Evolutionary conservation across 2,329 filamentous ascomycete species (phyloP).

Genomic region (Shiraia sp.): DNA sequence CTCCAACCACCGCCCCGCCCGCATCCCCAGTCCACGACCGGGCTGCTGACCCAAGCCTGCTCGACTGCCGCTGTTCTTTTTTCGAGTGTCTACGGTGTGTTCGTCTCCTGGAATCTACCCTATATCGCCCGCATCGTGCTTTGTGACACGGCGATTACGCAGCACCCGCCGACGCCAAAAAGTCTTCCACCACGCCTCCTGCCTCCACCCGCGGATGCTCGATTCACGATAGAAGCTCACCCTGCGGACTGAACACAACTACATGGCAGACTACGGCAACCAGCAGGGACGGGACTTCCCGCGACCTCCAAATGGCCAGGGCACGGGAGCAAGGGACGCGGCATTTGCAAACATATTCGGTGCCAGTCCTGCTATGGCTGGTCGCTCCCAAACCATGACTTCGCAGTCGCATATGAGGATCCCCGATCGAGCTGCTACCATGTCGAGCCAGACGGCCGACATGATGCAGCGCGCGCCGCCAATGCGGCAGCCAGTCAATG

Average conservation of each 20-base stretch:
- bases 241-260: conserved; percentile 21
- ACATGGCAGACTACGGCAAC: conserved; percentile 67
- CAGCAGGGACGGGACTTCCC: conserved; percentile 65
- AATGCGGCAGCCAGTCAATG: conserved; percentile 55
- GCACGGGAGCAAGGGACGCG: conserved; percentile 77
- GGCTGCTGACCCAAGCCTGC: no score
- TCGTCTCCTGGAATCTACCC: conserved; percentile 5
- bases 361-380: conserved; percentile 71
- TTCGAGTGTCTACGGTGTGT: background rate
- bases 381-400: conserved; percentile 94
- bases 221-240: conserved; percentile 10
- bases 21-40: no score
- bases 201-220: conserved; percentile 33
- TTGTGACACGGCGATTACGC: conserved; percentile 7
- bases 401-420: conserved; percentile 68
- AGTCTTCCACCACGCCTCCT: conserved; percentile 14
- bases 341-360: conserved; percentile 97
- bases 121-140: conserved; percentile 14
- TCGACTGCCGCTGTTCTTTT: background rate
- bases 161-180: conserved; percentile 20
- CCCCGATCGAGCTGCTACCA: conserved; percentile 75
- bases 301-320: conserved; percentile 56
- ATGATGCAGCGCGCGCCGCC: conserved; percentile 68
- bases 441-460: conserved; percentile 51
- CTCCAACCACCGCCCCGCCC: conserved; percentile 9